These are phyloP conservation scores for Sarocladium brachiariae DNA, from an alignment of 2,329 filamentous ascomycete species.

Conservation along the genomic window DNA sequence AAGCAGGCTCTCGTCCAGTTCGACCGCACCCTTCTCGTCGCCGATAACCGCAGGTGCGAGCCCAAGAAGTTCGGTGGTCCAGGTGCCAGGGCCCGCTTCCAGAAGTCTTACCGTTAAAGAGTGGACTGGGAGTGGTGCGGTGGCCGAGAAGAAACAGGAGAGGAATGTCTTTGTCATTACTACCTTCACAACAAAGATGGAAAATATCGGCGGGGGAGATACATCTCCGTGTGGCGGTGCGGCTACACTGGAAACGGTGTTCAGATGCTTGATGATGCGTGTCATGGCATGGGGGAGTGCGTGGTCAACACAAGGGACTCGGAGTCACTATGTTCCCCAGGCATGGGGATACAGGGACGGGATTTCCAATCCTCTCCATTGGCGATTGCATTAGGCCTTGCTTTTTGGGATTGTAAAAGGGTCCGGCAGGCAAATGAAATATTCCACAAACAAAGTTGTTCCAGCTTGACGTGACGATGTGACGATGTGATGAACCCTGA, in stretches of 20 bases:
- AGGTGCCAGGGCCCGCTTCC: slow-evolving; percentile 93
- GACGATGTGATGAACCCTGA: slow-evolving; percentile 8
- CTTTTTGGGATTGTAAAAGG: slow-evolving; percentile 41
- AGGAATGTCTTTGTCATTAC: neutral
- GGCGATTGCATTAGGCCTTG: slow-evolving; percentile 45
- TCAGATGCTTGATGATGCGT: slow-evolving; percentile 7
- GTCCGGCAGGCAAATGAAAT: slow-evolving; percentile 47
- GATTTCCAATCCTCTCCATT: slow-evolving; percentile 28
- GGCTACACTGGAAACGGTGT: slow-evolving; percentile 3
- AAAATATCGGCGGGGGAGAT: neutral
- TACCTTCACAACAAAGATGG: slow-evolving; percentile 17
- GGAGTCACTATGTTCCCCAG: slow-evolving; percentile 32
- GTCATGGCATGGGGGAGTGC: slow-evolving; percentile 14
- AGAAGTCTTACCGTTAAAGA: slow-evolving; percentile 97
- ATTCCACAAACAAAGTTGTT: slow-evolving; percentile 28
- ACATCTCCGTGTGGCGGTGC: neutral
- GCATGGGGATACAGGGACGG: slow-evolving; percentile 27
- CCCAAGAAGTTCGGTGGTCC: slow-evolving; percentile 97
- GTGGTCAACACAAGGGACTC: slow-evolving; percentile 20
- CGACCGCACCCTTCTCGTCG: slow-evolving; percentile 95
- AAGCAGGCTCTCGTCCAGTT: slow-evolving; percentile 96
- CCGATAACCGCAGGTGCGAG: slow-evolving; percentile 98
- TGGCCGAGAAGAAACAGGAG: slow-evolving; percentile 11
- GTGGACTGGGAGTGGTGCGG: slow-evolving; percentile 5
- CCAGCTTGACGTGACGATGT: slow-evolving; percentile 21